Conservation (phyloP, 768 basidiomycete species). For the Rhodotorula diobovata region DNA sequence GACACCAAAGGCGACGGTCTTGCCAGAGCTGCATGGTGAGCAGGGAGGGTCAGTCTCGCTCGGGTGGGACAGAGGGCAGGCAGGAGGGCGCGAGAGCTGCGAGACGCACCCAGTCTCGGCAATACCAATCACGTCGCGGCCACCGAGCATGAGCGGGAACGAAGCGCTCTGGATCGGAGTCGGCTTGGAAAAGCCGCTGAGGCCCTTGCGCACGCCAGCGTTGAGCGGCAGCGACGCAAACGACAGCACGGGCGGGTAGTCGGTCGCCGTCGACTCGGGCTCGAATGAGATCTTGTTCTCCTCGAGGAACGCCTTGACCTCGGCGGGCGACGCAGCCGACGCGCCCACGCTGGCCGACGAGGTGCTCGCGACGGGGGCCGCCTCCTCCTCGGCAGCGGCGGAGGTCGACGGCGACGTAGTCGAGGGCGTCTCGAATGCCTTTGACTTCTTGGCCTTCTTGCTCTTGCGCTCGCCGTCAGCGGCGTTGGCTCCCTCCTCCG, state of each 20-base stretch:
- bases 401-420: slow-evolving; percentile 41
- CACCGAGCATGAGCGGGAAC: slow-evolving; percentile 37
- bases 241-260: slow-evolving; percentile 63
- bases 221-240: slow-evolving; percentile 72
- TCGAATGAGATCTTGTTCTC: slow-evolving; percentile 72
- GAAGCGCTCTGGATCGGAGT: slow-evolving; percentile 94
- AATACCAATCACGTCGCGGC: slow-evolving; percentile 75
- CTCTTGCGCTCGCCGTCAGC: slow-evolving; percentile 16
- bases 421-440: slow-evolving; percentile 21
- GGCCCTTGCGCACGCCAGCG: slow-evolving; percentile 58
- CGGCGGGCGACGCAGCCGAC: slow-evolving; percentile 48
- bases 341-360: slow-evolving; percentile 41
- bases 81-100: slow-evolving; percentile 49
- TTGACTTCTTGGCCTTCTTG: slow-evolving; percentile 41
- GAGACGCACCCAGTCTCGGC: slow-evolving; percentile 84
- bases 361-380: slow-evolving; percentile 46
- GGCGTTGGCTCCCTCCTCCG: neutral
- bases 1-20: slow-evolving; percentile 92
- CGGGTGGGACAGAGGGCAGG: too few relatives aligned
- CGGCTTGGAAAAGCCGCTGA: slow-evolving; percentile 72
- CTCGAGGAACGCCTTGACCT: slow-evolving; percentile 62
- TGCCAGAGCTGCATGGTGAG: slow-evolving; percentile 54
- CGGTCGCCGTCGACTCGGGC: slow-evolving; percentile 52
- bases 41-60: slow-evolving; percentile 4
- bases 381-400: slow-evolving; percentile 29